Evolutionary conservation across 2,329 filamentous ascomycete species (phyloP), one percentile per base, ranked within the genome.

Genomic region (Pseudogymnoascus pannorum): DNA sequence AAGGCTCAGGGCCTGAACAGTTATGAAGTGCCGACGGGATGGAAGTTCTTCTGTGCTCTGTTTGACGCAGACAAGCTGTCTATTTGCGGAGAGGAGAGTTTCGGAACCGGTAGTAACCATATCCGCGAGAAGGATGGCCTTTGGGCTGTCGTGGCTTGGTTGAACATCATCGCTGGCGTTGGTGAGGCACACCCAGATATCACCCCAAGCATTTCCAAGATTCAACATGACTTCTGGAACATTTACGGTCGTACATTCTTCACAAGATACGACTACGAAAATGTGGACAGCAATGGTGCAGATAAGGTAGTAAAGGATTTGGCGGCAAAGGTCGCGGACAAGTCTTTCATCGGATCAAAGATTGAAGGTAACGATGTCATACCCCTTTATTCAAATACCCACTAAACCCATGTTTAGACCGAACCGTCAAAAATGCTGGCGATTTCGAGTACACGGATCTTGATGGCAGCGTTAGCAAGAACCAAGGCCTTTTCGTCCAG

Each of bases 371-470:
- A 69, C 16, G 4, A 40, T 24, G 24, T 16, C 5, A 38, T 16
- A 24, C 73, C 71, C 51, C n/a, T 3, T n/a, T 35, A 5, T 31
- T 57, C 24, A 63, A 67, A 61, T 64, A 26, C 29, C 16, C 8
- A 22, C 24, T 36, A 26, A 48, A n/a, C 31, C 26, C n/a, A 20
- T 35, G 59, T 1, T 31, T 60, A 85, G 83, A 81, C 66, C 89
- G 89, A 74, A 96, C 91, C 72, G 91, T 97, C 44, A 79, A 86
- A 58, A 90, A 95, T 70, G 93, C 92, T 5, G 94, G 92, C 67
- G 92, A 99, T 82, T 99, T 99, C 77, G 91, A 91, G 31, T 99
- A 99, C 83, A 97, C 91, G 7, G 94, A 99, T 73, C 87, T 99
- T n/a, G 94, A 99, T 72, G 94, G 93, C 64, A 96, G 91, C 67